phyloP scores from a whole-genome alignment of 495 filamentous ascomycete genomes.

The Thermothielavioides terrestris region DNA sequence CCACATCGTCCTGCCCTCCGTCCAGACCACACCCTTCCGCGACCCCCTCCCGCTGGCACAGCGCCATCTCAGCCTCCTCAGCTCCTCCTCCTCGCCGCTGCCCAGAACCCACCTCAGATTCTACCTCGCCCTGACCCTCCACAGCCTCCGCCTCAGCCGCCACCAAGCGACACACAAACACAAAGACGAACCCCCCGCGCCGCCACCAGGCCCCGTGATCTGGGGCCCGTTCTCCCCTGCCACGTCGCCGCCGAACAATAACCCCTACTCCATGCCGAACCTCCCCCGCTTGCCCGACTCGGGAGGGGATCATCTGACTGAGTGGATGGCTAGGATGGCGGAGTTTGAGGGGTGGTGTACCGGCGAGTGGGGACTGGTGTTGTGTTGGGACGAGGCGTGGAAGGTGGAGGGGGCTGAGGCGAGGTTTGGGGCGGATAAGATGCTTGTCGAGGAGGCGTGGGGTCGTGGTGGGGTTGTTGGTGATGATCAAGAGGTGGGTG shows the following conservation, averaged over 20 bases:
- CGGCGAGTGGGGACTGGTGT: not conserved
- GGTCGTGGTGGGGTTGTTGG: too few relatives aligned
- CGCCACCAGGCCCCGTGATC: too few relatives aligned
- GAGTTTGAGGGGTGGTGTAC: not conserved
- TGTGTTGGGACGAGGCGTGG: conserved; percentile 6
- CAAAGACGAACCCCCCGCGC: too few relatives aligned
- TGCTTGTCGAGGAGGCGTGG: too few relatives aligned
- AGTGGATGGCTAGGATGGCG: not conserved
- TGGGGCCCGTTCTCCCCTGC: too few relatives aligned
- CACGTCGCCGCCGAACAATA: too few relatives aligned
- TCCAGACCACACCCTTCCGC: not conserved
- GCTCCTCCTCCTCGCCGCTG: not conserved
- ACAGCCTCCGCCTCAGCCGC: not conserved
- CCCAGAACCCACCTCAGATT: too few relatives aligned
- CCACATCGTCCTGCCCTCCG: not conserved
- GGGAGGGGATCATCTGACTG: not conserved
- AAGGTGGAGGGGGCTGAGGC: not conserved
- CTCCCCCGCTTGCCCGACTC: too few relatives aligned
- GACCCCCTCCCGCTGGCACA: not conserved
- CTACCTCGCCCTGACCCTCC: not conserved
- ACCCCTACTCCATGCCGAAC: too few relatives aligned
- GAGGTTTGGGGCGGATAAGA: not conserved
- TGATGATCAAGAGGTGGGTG: not conserved
- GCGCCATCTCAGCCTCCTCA: not conserved
- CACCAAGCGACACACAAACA: too few relatives aligned